Evolutionary conservation across 441 rosid genomes (phyloP).

Genomic region (Melastoma candidum): DNA sequence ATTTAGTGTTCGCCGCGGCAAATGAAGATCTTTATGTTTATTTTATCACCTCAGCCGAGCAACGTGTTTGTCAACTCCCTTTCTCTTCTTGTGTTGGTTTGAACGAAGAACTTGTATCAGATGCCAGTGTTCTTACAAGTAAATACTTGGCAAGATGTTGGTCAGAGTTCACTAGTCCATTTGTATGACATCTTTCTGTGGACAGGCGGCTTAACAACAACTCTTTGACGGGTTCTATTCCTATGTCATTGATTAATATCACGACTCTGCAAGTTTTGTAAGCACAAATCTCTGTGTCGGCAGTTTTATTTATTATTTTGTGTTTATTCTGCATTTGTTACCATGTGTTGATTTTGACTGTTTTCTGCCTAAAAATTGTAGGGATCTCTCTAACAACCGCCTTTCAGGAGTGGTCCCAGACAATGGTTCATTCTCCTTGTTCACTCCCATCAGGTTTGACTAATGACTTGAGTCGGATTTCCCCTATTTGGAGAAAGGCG

Average conservation of each 20-base stretch:
- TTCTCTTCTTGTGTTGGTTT: too few relatives aligned
- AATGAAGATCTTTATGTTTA: too few relatives aligned
- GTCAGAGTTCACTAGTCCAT: conserved; percentile 1
- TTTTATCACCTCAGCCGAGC: too few relatives aligned
- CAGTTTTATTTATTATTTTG: too few relatives aligned
- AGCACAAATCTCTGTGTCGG: conserved; percentile 23
- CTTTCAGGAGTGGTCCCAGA: conserved; percentile 89
- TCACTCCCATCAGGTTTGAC: conserved; percentile 82
- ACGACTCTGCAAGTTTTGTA: conserved; percentile 78
- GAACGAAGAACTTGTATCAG: too few relatives aligned
- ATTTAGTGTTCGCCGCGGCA: neutral
- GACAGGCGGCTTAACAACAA: conserved; percentile 95
- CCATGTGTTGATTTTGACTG: neutral
- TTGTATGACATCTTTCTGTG: conserved; percentile 28
- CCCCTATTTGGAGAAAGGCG: neutral
- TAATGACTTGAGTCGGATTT: conserved; percentile 7
- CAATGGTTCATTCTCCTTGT: conserved; percentile 86
- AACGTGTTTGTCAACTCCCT: too few relatives aligned
- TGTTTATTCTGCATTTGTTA: too few relatives aligned
- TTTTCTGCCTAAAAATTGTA: conserved; percentile 18
- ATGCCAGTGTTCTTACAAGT: neutral
- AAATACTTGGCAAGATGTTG: neutral
- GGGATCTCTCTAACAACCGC: conserved; percentile 89
- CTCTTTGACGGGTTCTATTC: conserved; percentile 75
- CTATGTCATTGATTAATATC: conserved; percentile 77